phyloP scores from a whole-genome alignment of 768 basidiomycete genomes.

The Phylloporus arenicola region DNA sequence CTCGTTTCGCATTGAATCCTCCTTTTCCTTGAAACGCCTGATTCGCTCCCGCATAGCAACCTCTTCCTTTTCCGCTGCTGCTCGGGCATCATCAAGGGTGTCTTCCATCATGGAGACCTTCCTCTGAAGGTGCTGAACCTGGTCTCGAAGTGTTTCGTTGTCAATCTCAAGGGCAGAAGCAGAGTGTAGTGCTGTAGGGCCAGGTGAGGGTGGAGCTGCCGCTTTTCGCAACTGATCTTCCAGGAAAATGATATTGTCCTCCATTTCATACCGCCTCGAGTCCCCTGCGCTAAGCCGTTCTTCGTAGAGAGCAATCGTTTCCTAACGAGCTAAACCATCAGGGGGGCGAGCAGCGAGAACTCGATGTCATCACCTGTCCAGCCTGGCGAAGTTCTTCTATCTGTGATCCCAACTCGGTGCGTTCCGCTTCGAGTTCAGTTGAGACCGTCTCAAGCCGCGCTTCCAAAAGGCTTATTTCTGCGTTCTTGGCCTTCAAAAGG shows the following conservation, averaged over 20 bases:
- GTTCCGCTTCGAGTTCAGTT: conserved; percentile 51
- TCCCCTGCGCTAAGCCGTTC: conserved; percentile 73
- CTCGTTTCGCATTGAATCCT: conserved; percentile 67
- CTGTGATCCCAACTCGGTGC: conserved; percentile 60
- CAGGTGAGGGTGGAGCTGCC: conserved; percentile 30
- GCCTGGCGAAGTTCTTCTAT: conserved; percentile 84
- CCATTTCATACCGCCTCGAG: conserved; percentile 69
- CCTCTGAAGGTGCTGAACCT: conserved; percentile 81
- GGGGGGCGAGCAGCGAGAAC: background rate
- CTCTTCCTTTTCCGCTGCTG: conserved; percentile 72
- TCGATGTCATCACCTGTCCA: conserved; percentile 59
- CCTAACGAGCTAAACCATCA: conserved; percentile 39
- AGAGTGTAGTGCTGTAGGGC: conserved; percentile 35
- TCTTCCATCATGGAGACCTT: conserved; percentile 77
- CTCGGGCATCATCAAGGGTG: conserved; percentile 70
- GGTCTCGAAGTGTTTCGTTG: conserved; percentile 87
- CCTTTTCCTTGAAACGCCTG: conserved; percentile 66
- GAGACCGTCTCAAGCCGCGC: conserved; percentile 40
- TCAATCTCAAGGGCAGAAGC: conserved; percentile 86
- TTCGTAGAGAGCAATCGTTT: conserved; percentile 94
- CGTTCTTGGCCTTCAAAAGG: conserved; percentile 50
- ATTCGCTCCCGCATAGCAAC: conserved; percentile 54
- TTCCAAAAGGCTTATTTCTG: conserved; percentile 55
- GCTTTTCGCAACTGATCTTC: conserved; percentile 45
- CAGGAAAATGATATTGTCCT: conserved; percentile 53